phyloP scores from a whole-genome alignment of 2,329 filamentous ascomycete genomes.

The Diaporthe sp. region DNA sequence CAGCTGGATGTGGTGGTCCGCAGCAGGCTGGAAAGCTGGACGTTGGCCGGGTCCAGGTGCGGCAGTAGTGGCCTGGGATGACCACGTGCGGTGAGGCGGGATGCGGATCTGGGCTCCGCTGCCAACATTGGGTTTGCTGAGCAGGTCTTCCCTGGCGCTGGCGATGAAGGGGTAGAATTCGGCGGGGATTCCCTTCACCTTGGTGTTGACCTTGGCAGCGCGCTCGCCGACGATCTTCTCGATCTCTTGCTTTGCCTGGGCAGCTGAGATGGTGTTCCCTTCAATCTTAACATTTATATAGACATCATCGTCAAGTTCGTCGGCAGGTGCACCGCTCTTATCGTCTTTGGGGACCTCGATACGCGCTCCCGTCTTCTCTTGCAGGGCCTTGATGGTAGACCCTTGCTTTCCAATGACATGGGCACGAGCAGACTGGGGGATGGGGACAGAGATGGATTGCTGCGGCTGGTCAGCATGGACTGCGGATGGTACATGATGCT shows the following conservation, averaged over 20 bases:
- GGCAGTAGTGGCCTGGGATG: conserved; percentile 76
- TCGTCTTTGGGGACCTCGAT: conserved; percentile 91
- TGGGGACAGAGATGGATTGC: conserved; percentile 78
- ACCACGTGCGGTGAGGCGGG: conserved; percentile 84
- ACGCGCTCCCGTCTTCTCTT: conserved; percentile 89
- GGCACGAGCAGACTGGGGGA: conserved; percentile 86
- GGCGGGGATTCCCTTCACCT: conserved; percentile 85
- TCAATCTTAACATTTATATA: conserved; percentile 90
- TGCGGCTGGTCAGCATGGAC: conserved; percentile 44
- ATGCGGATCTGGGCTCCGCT: conserved; percentile 86
- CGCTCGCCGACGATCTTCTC: conserved; percentile 90
- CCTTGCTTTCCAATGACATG: conserved; percentile 96
- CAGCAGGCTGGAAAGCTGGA: conserved; percentile 78
- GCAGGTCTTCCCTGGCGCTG: conserved; percentile 78
- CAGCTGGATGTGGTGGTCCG: conserved; percentile 86
- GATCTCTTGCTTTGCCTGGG: conserved; percentile 86
- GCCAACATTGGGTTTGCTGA: conserved; percentile 78
- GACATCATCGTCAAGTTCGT: conserved; percentile 84
- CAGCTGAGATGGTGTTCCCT: conserved; percentile 90
- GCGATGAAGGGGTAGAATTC: conserved; percentile 98
- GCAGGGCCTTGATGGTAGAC: conserved; percentile 88
- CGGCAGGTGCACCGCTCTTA: conserved; percentile 66
- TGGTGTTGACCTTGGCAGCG: conserved; percentile 84
- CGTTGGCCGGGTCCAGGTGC: conserved; percentile 73
- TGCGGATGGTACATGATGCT: not conserved